These are phyloP conservation scores for Penicillium sp. DNA, from an alignment of 2,329 filamentous ascomycete species.

Conservation along the genomic window DNA sequence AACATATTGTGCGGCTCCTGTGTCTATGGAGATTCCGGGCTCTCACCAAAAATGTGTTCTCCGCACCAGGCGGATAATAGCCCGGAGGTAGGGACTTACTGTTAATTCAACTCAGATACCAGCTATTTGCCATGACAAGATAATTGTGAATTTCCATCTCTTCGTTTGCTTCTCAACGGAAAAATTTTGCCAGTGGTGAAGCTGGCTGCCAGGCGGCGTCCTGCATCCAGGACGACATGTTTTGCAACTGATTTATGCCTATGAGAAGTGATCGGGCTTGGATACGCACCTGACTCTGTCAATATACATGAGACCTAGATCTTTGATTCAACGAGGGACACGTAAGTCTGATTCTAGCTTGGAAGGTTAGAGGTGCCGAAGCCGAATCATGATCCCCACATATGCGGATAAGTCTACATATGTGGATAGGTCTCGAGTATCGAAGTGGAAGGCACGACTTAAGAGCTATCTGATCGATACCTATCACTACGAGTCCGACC, in stretches of 20 bases:
- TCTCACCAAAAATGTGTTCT: no score
- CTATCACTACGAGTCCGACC: conserved; percentile 36
- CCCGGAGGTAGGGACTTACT: no score
- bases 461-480: conserved; percentile 45
- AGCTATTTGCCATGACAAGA: no score
- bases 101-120: no score
- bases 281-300: neutral
- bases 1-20: no score
- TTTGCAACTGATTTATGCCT: neutral
- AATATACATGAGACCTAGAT: neutral
- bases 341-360: neutral
- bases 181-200: neutral
- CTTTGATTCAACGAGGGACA: neutral
- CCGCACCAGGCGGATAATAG: no score
- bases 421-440: conserved; percentile 34
- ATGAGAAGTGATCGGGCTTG: neutral
- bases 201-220: neutral
- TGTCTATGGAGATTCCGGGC: no score
- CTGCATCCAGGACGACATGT: neutral
- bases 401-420: conserved; percentile 26
- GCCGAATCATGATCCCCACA: neutral
- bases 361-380: neutral
- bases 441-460: conserved; percentile 38
- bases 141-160: no score
- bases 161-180: no score